Evolutionary conservation across 2,329 filamentous ascomycete genomes (phyloP).

Genomic region (Botrytis porri): DNA sequence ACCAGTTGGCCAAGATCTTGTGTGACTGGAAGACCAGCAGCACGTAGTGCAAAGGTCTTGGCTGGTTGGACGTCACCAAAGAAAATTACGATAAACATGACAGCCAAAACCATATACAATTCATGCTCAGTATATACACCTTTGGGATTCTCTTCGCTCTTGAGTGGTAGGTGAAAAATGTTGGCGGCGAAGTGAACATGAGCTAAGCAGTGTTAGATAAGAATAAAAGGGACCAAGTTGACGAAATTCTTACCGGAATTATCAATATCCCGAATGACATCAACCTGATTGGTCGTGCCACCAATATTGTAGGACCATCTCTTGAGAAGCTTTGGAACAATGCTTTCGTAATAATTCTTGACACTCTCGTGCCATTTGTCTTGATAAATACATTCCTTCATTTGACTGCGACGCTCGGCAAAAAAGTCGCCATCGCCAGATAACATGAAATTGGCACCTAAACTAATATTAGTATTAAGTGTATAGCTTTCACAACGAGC

Average conservation of each 20-base stretch:
- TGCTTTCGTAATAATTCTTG: constrained; percentile 63
- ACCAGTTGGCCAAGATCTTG: constrained; percentile 57
- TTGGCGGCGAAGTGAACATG: constrained; percentile 47
- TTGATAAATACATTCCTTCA: constrained; percentile 56
- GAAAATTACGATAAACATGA: constrained; percentile 62
- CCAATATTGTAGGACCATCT: constrained; percentile 43
- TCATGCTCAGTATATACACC: constrained; percentile 54
- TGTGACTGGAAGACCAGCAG: constrained; percentile 60
- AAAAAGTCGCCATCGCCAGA: constrained; percentile 49
- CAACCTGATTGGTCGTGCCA: constrained; percentile 44
- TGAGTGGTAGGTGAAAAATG: constrained; percentile 53
- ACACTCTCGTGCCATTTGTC: constrained; percentile 60
- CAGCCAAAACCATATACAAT: constrained; percentile 20
- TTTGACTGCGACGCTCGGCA: constrained; percentile 50
- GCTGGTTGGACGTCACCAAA: constrained; percentile 63
- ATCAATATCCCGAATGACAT: constrained; percentile 60
- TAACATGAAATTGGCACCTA: constrained; percentile 53
- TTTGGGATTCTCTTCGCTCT: constrained; percentile 47
- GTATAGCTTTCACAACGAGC: background rate
- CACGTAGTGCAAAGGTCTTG: constrained; percentile 58
- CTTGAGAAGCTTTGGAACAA: constrained; percentile 43
- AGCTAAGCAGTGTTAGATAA: constrained; percentile 45
- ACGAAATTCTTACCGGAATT: constrained; percentile 44
- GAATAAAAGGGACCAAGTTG: constrained; percentile 41
- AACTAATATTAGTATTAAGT: background rate